Conservation (phyloP, 1,284 basidiomycete species). For the Heterobasidion annosum region DNA sequence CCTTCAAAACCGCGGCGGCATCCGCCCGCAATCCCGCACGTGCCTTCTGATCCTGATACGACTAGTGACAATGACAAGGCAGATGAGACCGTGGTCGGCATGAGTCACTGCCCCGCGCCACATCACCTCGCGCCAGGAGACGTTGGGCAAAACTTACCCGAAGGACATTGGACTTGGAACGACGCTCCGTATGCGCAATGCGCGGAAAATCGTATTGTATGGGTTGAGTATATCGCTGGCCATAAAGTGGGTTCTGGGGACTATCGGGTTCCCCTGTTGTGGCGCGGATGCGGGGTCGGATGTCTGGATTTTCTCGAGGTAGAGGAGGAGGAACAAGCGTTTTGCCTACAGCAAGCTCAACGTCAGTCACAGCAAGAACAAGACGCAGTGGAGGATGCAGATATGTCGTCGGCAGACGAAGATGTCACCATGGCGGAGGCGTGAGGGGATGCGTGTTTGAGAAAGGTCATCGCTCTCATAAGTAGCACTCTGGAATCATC, state of each 20-base stretch:
- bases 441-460: too few species aligned
- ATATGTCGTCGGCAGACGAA: too few species aligned
- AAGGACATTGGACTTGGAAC: constrained; percentile 9
- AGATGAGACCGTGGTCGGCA: constrained; percentile 6
- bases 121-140: constrained; percentile 15
- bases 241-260: constrained; percentile 30
- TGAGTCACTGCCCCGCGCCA: constrained; percentile 45
- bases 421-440: too few species aligned
- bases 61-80: not conserved
- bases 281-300: constrained; percentile 56
- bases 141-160: constrained; percentile 7
- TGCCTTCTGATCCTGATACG: not conserved
- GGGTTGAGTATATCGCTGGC: constrained; percentile 51
- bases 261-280: constrained; percentile 46
- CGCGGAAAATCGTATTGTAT: constrained; percentile 55
- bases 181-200: constrained; percentile 39
- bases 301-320: constrained; percentile 51
- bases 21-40: not conserved
- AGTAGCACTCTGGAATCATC: too few species aligned
- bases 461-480: too few species aligned
- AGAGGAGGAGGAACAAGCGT: too few species aligned
- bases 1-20: not conserved
- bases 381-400: too few species aligned
- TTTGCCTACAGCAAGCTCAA: too few species aligned
- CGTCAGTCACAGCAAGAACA: too few species aligned